Evolutionary conservation across 345 rosid species (phyloP), one percentile per base, ranked within the genome.

Genomic region (Bruguiera parviflora): DNA sequence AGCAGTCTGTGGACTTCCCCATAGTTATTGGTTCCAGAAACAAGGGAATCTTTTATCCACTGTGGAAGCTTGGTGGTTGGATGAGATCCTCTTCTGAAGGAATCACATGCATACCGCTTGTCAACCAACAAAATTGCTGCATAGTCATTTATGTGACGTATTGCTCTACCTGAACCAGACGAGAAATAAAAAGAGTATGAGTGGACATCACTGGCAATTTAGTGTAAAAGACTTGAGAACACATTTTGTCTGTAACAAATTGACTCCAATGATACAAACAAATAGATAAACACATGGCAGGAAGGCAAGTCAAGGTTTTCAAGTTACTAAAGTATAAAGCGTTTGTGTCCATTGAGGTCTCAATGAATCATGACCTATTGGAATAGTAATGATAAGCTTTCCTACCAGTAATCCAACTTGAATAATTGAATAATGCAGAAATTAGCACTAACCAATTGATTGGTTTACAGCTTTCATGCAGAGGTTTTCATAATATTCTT

Each of bases 401-500:
- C n/a, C 43, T 20, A 5, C 43, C 5, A 31, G 22, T 58, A 13
- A 53, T 43, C 57, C 51, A 66, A 62, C 3, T 64, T 6, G 52
- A 6, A 4, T 47, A 22, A 31, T 35, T 43, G 11, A 18, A 19
- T 21, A 43, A 31, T 61, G 43, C 21, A 27, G 53, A 27, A 25
- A 15, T 13, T 13, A 51, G 62, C 22, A 59, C 88, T 71, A 75
- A 91, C 97, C 98, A 5, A 94, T 88, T 21, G 97, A 91, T 84
- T 91, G 96, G 76, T 94, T 94, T 61, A 94, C 96, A 31, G 97
- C 95, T 85, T 94, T 94, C 92, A 91, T 89, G 90, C 97, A 94
- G 71, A 94, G 87, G 74, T 91, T 91, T 81, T 91, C 98, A 66
- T 94, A 94, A 78, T 94, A 94, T 27, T 89, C 96, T 68, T 84